These are phyloP conservation scores for Eucalyptus pauciflora DNA, from an alignment of 345 rosid genomes.

Conservation along the genomic window DNA sequence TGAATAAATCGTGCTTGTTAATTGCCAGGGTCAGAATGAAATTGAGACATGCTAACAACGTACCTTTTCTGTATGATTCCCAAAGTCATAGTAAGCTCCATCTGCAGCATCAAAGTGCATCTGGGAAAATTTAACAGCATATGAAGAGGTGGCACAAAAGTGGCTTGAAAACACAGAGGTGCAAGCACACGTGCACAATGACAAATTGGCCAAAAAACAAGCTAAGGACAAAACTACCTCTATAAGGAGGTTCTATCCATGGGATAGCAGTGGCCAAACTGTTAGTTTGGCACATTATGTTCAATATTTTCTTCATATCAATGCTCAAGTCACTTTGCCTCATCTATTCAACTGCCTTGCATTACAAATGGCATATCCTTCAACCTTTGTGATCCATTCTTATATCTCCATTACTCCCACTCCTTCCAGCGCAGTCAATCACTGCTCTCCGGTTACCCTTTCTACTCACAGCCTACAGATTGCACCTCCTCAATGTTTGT, in stretches of 20 bases:
- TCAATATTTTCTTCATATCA: background rate
- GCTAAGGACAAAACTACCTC: background rate
- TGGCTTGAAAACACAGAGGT: background rate
- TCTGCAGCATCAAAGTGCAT: constrained; percentile 68
- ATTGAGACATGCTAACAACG: background rate
- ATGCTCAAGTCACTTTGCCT: background rate
- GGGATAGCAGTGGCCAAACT: background rate
- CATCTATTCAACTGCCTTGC: background rate
- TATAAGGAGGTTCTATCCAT: background rate
- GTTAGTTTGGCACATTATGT: background rate
- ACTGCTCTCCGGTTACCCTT: background rate
- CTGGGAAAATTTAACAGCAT: constrained; percentile 20
- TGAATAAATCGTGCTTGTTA: background rate
- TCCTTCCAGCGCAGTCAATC: background rate
- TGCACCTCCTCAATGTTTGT: background rate
- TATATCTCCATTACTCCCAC: background rate
- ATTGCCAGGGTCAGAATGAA: background rate
- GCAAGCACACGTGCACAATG: background rate
- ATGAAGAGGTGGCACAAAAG: background rate
- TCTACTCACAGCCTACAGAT: background rate
- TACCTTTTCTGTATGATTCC: constrained; percentile 90
- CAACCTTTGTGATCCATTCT: background rate
- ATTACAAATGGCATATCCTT: background rate
- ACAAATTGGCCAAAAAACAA: background rate
- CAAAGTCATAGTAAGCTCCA: constrained; percentile 87